Evolutionary conservation across 345 rosid species (phyloP).

Genomic region (Gossypium ekmanianum): DNA sequence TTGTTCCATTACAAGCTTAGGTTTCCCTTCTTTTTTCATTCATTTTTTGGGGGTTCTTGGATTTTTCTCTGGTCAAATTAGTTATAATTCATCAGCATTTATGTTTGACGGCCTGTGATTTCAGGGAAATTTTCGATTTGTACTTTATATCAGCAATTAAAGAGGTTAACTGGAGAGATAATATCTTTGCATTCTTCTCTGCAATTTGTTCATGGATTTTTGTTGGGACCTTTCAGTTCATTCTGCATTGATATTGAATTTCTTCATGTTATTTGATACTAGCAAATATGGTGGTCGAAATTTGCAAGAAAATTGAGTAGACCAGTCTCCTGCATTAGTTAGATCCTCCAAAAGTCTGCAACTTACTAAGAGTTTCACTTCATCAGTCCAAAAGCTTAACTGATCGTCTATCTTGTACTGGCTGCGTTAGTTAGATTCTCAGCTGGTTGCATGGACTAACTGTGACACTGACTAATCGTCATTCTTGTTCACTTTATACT

Average conservation of each 20-base stretch:
- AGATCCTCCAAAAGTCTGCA: background rate
- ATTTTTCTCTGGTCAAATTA: background rate
- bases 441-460: background rate
- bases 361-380: background rate
- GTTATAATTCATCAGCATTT: conserved; percentile 7
- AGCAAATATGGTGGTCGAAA: background rate
- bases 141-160: background rate
- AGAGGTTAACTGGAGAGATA: background rate
- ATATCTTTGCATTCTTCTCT: background rate
- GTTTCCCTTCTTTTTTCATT: background rate
- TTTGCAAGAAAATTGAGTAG: background rate
- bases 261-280: background rate
- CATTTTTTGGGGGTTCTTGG: background rate
- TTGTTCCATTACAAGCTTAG: background rate
- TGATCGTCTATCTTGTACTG: background rate
- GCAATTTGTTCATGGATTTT: conserved; percentile 1
- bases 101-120: background rate
- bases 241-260: background rate
- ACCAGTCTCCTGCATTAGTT: background rate
- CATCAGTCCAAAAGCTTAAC: background rate
- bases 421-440: background rate
- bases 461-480: background rate
- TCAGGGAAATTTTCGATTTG: background rate
- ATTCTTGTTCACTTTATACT: background rate
- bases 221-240: background rate